A percentile compares a stretch with the other conserved stretches of the same genome.
phyloP scores from a whole-genome alignment of 2,329 filamentous ascomycete genomes.

The Fonsecaea pugnacius region DNA sequence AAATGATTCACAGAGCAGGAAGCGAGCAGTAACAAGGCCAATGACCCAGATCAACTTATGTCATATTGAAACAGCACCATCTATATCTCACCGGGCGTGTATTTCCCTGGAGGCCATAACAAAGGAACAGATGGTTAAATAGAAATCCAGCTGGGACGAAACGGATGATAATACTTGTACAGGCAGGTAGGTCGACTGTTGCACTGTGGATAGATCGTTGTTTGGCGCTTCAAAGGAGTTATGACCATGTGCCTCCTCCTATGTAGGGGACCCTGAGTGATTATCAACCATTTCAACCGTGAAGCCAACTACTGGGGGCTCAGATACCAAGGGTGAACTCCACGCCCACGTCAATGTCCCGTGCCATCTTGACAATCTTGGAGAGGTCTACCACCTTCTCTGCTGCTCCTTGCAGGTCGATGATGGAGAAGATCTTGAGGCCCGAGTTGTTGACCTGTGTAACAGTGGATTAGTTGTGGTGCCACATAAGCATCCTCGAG shows the following conservation, averaged over 20 bases:
- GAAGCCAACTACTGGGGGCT: constrained; percentile 25
- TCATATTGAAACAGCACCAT: neutral
- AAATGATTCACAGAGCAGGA: neutral
- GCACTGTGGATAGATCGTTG: constrained; percentile 8
- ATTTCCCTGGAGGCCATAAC: neutral
- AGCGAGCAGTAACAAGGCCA: neutral
- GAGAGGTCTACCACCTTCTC: constrained; percentile 99
- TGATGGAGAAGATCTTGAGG: constrained; percentile 99
- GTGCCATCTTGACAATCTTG: constrained; percentile 98
- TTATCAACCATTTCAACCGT: constrained; percentile 30
- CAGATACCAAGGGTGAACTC: constrained; percentile 93
- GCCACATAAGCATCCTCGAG: neutral
- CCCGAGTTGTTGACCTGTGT: constrained; percentile 86
- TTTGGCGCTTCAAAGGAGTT: constrained; percentile 7
- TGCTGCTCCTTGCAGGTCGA: constrained; percentile 93
- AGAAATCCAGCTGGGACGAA: neutral
- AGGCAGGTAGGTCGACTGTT: constrained; percentile 3
- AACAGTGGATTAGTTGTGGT: neutral
- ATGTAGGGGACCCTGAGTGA: constrained; percentile 23
- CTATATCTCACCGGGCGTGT: neutral
- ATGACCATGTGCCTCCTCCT: neutral
- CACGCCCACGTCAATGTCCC: constrained; percentile 95
- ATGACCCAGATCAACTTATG: neutral
- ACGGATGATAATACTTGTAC: constrained; percentile 1
- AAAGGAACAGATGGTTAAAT: neutral